phyloP scores from a whole-genome alignment of 768 basidiomycete species.

The Sporobolomyces roseus region DNA sequence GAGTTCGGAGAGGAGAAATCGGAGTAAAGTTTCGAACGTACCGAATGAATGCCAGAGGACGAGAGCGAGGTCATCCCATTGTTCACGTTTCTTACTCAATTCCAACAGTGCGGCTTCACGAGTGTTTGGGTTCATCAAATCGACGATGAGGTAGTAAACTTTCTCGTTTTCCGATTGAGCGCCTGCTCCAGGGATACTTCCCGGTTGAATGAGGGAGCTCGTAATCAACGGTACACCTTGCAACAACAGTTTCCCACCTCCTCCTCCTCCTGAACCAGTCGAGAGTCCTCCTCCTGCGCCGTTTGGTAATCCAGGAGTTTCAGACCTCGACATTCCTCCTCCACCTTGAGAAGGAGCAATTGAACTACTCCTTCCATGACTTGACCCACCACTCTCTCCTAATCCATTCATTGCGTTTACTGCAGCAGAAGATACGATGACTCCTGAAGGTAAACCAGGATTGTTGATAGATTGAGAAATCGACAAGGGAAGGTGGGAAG shows the following conservation, averaged over 20 bases:
- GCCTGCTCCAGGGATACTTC: conserved; percentile 40
- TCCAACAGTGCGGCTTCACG: conserved; percentile 88
- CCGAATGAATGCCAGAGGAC: conserved; percentile 99
- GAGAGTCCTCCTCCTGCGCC: conserved; percentile 5
- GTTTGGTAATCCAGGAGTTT: conserved; percentile 41
- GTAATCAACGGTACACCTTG: conserved; percentile 21
- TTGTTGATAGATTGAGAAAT: conserved; percentile 47
- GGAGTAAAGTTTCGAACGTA: conserved; percentile 49
- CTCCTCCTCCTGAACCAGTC: conserved; percentile 7
- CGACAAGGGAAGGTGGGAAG: conserved; percentile 37
- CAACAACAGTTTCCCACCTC: conserved; percentile 35
- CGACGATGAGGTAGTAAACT: conserved; percentile 85
- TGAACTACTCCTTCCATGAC: conserved; percentile 8
- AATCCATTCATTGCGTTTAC: conserved; percentile 39
- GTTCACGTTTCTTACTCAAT: conserved; percentile 96
- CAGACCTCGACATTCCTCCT: conserved; percentile 33
- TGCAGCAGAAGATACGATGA: conserved; percentile 40
- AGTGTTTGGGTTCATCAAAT: conserved; percentile 61
- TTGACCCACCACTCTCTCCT: conserved; percentile 12
- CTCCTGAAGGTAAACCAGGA: conserved; percentile 44
- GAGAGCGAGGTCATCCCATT: conserved; percentile 95
- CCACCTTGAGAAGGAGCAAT: too few species aligned
- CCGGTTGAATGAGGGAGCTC: conserved; percentile 40
- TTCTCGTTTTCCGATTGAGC: conserved; percentile 62
- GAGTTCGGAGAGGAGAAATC: neutral